Evolutionary conservation across 2,329 filamentous ascomycete genomes (phyloP).

Genomic region (Diaporthe amygdali): DNA sequence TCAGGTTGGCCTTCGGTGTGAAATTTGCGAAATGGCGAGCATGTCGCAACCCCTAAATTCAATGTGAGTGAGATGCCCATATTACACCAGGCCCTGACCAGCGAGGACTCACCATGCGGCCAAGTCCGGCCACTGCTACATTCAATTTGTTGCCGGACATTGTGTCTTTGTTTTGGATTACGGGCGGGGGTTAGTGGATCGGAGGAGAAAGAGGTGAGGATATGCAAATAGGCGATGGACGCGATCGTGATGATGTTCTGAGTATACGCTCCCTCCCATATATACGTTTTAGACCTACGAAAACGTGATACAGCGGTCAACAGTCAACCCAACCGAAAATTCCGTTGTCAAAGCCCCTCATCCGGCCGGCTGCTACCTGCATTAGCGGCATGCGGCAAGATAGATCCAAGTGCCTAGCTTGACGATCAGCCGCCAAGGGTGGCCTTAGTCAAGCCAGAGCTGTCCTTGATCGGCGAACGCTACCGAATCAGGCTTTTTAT

Average conservation of each 20-base stretch:
- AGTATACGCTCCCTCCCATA: neutral
- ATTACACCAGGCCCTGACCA: neutral
- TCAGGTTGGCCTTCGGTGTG: slow-evolving; percentile 3
- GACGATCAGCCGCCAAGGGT: neutral
- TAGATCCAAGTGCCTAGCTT: neutral
- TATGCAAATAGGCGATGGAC: neutral
- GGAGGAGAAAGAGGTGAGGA: neutral
- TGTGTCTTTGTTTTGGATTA: neutral
- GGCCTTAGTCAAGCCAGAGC: neutral
- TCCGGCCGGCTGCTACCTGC: neutral
- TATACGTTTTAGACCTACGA: neutral
- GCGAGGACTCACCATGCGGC: slow-evolving; percentile 44
- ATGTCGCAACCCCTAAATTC: slow-evolving; percentile 49
- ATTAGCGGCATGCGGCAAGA: slow-evolving; percentile 3
- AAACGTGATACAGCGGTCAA: neutral
- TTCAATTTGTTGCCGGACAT: slow-evolving; percentile 34
- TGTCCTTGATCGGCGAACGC: neutral
- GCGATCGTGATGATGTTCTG: neutral
- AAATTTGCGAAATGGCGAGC: slow-evolving; percentile 46
- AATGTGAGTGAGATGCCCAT: neutral
- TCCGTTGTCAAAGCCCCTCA: neutral
- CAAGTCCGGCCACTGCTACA: slow-evolving; percentile 54
- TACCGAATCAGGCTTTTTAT: neutral
- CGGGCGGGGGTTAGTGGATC: too few relatives aligned
- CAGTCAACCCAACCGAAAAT: neutral